Base-by-base conservation (phyloP, 495 filamentous ascomycete genomes). In the Cercophora sp. region DNA sequence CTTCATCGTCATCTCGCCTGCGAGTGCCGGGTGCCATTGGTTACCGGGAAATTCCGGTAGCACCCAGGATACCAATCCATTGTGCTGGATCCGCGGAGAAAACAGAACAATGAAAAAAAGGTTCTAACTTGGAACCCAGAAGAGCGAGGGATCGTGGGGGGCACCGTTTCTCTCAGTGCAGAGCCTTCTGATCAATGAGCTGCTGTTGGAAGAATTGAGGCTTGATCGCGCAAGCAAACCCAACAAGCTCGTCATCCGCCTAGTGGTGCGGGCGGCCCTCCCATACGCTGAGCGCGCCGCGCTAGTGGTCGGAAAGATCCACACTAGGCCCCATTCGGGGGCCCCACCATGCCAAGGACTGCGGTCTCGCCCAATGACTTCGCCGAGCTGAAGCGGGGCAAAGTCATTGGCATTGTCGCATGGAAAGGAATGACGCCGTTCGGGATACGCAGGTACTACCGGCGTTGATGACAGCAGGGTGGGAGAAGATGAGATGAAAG, bases 211-310 rank as follows among this genome's bases (percentile, higher is more conserved):
- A 23, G 34, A 32, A 32, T 47, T 25, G 44, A 34, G 44, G 43
- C 32, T 52, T 48, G 40, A 58, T 61, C 34, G 55, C 59, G 59
- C 52, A 56, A 56, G 22, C 43, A 13, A 18, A 56, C 36, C 59
- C 59, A 48, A 54, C n/a, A 32, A 56, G 53, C 48, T 58, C 59
- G 59, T 56, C 52, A 62, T 62, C 22, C 16, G 13, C 20, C 43
- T 26, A 37, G n/a, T 40, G 8, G 59, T 34, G 55, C 47, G 27
- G 47, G 26, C 15, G 20, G 27, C 25, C 59, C 25, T 55, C 55
- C 47, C 43, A 56, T 53, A 20, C 37, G 15, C 29, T 49, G 48
- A 26, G 46, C 18, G 44, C 43, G 6, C 42, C 16, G 13, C 3
- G 15, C 22, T 39, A n/a, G n/a, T n/a, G n/a, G n/a, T n/a, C n/a